Percentiles rank a stretch among this genome's conserved stretches.
Conservation (phyloP, 2,329 filamentous ascomycete species). For the Chrysoporthe cubensis region DNA sequence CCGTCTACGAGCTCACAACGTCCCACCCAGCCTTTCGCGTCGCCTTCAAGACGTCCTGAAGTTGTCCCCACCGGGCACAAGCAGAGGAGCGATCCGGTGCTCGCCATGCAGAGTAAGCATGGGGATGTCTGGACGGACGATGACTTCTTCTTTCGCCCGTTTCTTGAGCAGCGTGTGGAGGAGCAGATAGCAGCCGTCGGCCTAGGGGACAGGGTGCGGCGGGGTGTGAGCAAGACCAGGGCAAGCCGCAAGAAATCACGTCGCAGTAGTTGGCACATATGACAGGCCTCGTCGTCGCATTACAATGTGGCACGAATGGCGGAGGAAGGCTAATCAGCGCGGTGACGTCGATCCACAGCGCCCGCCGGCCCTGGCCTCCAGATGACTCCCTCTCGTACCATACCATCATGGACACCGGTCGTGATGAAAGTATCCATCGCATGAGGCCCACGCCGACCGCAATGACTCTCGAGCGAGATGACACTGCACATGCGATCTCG, state of each 20-base stretch:
- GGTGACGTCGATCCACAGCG: not conserved
- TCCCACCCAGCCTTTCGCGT: not conserved
- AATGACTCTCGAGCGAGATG: not conserved
- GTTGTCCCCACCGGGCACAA: not conserved
- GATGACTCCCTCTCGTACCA: not conserved
- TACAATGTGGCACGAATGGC: not conserved
- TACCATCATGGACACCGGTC: not conserved
- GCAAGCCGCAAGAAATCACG: not conserved
- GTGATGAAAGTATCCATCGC: not conserved
- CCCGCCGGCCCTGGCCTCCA: not conserved
- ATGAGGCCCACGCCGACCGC: not conserved
- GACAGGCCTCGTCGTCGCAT: not conserved
- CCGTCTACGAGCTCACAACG: not conserved
- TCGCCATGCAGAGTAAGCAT: not conserved
- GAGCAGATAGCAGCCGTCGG: not conserved
- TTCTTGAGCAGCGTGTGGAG: not conserved
- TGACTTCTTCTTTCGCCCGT: not conserved
- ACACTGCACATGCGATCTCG: not conserved
- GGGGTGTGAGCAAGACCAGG: not conserved
- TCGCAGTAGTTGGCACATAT: not conserved
- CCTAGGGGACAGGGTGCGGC: not conserved
- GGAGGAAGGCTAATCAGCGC: not conserved
- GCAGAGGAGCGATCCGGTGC: not conserved
- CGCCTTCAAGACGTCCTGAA: not conserved
- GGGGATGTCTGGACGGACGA: not conserved